These are phyloP conservation scores for Didymella segeticola DNA, from an alignment of 2,329 filamentous ascomycete genomes.

Conservation along the genomic window DNA sequence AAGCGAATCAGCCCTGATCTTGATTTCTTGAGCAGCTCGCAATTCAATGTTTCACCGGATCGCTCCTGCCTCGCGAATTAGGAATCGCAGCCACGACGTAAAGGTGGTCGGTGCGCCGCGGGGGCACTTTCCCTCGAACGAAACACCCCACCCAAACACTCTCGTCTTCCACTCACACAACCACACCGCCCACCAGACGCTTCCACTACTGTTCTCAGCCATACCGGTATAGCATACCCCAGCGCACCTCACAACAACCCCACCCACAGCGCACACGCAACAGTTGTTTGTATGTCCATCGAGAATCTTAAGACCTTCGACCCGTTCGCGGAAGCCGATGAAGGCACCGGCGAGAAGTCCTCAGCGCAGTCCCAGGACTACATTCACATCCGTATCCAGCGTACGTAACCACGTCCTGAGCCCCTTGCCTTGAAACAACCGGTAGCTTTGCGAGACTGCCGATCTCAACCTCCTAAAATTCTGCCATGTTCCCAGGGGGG, in stretches of 20 bases:
- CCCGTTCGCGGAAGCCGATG: conserved; percentile 99
- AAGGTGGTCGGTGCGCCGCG: background rate
- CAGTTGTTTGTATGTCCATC: conserved; percentile 43
- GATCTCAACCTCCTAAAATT: conserved; percentile 12
- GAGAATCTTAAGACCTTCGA: conserved; percentile 64
- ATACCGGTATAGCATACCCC: conserved; percentile 9
- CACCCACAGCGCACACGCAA: conserved; percentile 33
- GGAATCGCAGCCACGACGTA: conserved; percentile 8
- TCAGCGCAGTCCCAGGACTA: conserved; percentile 86
- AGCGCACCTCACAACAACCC: conserved; percentile 24
- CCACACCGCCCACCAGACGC: conserved; percentile 16
- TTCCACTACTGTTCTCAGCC: conserved; percentile 6
- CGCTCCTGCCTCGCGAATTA: conserved; percentile 8
- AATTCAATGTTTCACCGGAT: conserved; percentile 5
- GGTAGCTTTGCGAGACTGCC: background rate
- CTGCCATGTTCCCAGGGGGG: conserved; percentile 2
- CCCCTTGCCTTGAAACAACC: background rate
- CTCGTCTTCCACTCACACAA: conserved; percentile 20
- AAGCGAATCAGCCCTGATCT: background rate
- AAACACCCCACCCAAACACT: conserved; percentile 17
- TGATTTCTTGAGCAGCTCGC: background rate
- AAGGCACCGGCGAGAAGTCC: conserved; percentile 95
- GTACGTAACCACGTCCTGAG: conserved; percentile 59
- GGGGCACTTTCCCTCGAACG: conserved; percentile 20
- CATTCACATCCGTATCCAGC: conserved; percentile 99